Conservation (phyloP, 805 yeast species). For the Candida mattraensis region DNA sequence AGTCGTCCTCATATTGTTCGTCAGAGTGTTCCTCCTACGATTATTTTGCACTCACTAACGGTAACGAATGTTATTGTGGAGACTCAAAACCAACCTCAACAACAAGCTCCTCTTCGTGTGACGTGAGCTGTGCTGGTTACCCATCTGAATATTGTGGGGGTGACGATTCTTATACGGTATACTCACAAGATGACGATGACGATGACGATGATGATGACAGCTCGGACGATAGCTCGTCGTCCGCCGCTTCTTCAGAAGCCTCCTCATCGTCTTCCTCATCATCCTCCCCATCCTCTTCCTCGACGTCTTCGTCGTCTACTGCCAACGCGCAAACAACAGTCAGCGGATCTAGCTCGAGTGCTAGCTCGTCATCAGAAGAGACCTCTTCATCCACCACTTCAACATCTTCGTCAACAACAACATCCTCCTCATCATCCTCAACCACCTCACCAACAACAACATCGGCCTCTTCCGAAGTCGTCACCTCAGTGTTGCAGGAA, state of each 20-base stretch:
- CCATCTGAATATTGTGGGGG: constrained; percentile 62
- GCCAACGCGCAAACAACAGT: constrained; percentile 7
- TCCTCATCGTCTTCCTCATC: constrained; percentile 12
- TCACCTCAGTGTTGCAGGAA: constrained; percentile 21
- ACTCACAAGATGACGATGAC: constrained; percentile 34
- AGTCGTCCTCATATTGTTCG: constrained; percentile 57
- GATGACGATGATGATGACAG: constrained; percentile 16
- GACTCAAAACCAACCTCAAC: constrained; percentile 36
- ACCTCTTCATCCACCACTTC: constrained; percentile 12
- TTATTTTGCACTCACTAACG: constrained; percentile 52
- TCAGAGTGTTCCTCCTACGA: constrained; percentile 41
- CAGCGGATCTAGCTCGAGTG: constrained; percentile 28
- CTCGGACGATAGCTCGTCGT: constrained; percentile 13
- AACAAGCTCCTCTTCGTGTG: constrained; percentile 39
- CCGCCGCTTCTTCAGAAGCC: constrained; percentile 1
- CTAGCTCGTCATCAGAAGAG: constrained; percentile 29
- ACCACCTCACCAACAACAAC: constrained; percentile 19
- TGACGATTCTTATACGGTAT: constrained; percentile 45
- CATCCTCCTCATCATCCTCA: constrained; percentile 17
- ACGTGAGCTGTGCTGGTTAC: constrained; percentile 58
- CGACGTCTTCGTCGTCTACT: constrained; percentile 18
- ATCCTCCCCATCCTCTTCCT: constrained; percentile 17
- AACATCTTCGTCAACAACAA: constrained; percentile 15
- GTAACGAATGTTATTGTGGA: constrained; percentile 70
- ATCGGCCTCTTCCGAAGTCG: constrained; percentile 14